These are phyloP conservation scores for Paramecium pentaurelia DNA, from an alignment of 73 alveolate genomes.

Conservation along the genomic window DNA sequence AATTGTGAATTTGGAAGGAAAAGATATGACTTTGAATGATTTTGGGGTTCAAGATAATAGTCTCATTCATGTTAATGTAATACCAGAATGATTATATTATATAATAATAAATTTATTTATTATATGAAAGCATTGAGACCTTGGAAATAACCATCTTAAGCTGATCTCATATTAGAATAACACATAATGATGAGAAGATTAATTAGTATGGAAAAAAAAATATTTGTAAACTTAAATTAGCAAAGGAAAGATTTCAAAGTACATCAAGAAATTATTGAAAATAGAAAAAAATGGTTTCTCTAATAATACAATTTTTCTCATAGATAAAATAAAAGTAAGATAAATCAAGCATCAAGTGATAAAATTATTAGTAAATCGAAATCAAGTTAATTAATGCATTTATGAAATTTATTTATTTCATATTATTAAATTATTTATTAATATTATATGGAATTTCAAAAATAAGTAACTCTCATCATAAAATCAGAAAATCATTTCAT, in stretches of 20 bases:
- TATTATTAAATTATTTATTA: not conserved
- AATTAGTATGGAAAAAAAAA: not conserved
- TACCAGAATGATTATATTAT: slow-evolving; percentile 9
- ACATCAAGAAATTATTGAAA: not conserved
- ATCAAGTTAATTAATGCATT: not conserved
- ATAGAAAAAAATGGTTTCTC: slow-evolving; percentile 15
- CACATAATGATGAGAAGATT: not conserved
- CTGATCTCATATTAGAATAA: not conserved
- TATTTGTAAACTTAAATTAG: not conserved
- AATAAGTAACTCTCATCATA: not conserved
- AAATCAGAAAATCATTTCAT: not conserved
- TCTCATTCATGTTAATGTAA: not conserved
- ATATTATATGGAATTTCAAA: not conserved
- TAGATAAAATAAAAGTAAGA: not conserved
- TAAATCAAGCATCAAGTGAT: not conserved
- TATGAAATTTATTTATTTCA: not conserved
- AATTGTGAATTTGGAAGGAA: not conserved
- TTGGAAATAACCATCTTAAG: not conserved
- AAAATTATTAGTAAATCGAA: not conserved
- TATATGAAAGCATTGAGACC: slow-evolving; percentile 17
- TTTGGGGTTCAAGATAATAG: slow-evolving; percentile 5
- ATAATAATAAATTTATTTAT: not conserved
- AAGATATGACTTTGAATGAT: slow-evolving; percentile 28
- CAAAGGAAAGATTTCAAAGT: not conserved
- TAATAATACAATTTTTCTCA: not conserved